These are phyloP conservation scores for Chenopodium suecicum DNA, from an alignment of 148 eudicot species.

Conservation along the genomic window DNA sequence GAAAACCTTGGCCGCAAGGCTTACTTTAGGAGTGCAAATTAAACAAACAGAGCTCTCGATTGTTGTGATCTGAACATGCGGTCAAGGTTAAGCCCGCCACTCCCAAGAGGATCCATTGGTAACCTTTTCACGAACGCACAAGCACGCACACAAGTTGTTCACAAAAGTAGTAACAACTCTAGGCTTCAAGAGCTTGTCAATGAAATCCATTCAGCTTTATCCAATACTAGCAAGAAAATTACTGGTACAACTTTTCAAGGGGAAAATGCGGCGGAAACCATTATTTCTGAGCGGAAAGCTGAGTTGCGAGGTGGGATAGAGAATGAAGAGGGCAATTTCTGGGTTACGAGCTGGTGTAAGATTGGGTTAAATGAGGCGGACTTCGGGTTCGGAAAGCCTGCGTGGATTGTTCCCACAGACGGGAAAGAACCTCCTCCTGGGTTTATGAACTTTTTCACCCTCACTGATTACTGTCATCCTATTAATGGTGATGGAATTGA, in stretches of 20 bases:
- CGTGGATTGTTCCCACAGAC: neutral
- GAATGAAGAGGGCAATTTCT: too few species aligned
- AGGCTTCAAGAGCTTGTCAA: constrained; percentile 1
- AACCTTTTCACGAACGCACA: neutral
- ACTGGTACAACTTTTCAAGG: neutral
- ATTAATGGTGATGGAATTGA: neutral
- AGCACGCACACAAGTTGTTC: neutral
- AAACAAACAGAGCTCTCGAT: neutral
- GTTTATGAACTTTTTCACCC: neutral
- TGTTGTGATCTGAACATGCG: constrained; percentile 2
- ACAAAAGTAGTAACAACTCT: neutral
- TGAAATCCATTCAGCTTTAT: constrained; percentile 11
- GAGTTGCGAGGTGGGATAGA: neutral
- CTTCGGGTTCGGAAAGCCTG: constrained; percentile 4
- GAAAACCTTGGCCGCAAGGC: neutral
- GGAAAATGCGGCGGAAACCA: neutral
- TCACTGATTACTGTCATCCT: neutral
- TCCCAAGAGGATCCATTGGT: constrained; percentile 12
- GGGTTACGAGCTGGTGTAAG: constrained; percentile 13
- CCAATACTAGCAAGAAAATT: neutral
- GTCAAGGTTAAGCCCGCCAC: neutral
- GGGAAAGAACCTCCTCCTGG: neutral
- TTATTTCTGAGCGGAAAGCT: constrained; percentile 2
- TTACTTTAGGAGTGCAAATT: neutral
- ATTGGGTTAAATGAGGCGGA: constrained; percentile 18